Conservation (phyloP, 1,284 basidiomycete species). For the Grifola frondosa region DNA sequence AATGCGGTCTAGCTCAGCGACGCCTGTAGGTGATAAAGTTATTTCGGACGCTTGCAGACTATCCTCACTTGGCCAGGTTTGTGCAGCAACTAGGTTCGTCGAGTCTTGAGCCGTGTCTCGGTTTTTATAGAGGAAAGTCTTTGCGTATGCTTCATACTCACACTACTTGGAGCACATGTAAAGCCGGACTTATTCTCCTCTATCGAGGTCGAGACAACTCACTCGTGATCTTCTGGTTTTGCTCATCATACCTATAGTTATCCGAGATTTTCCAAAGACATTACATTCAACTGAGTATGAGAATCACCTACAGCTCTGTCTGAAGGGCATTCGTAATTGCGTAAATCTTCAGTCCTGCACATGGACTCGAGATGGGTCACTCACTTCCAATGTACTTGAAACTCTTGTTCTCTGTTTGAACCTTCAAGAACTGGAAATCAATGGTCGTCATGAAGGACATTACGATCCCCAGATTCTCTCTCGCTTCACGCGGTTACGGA, state of each 20-base stretch:
- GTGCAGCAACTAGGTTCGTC: conserved; percentile 55
- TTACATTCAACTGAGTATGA: conserved; percentile 31
- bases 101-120: no score
- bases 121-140: no score
- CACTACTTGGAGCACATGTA: neutral
- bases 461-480: conserved; percentile 53
- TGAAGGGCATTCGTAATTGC: conserved; percentile 58
- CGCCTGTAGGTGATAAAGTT: conserved; percentile 46
- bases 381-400: conserved; percentile 54
- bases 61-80: conserved; percentile 50
- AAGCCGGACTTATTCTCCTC: no score
- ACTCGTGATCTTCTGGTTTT: neutral
- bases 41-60: conserved; percentile 49
- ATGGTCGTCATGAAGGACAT: conserved; percentile 55
- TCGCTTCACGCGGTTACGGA: conserved; percentile 39
- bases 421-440: conserved; percentile 63
- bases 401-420: conserved; percentile 43
- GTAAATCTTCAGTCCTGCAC: conserved; percentile 57
- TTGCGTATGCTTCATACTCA: conserved; percentile 4
- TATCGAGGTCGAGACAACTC: neutral
- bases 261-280: conserved; percentile 64
- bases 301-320: conserved; percentile 39
- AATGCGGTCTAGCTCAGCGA: neutral
- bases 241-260: conserved; percentile 40
- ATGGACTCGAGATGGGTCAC: conserved; percentile 75